phyloP scores from a whole-genome alignment of 208 protist genomes.

The Strigomonas culicis region DNA sequence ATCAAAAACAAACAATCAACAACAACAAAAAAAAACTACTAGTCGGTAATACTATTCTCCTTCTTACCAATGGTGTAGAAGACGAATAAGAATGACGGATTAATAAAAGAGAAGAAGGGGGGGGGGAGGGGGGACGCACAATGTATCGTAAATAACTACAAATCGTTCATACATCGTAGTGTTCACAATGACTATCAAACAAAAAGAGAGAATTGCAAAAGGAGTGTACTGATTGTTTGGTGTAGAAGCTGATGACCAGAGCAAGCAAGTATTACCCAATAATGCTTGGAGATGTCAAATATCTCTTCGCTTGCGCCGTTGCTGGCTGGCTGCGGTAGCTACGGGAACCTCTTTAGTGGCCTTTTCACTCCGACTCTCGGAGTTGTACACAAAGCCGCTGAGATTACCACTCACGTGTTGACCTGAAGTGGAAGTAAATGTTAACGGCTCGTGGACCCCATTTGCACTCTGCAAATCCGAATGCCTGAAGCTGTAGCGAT shows the following conservation, averaged over 20 bases:
- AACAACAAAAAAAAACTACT: conserved; percentile 13
- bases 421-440: conserved; percentile 51
- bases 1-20: not conserved
- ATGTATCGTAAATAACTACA: too few relatives aligned
- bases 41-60: too few relatives aligned
- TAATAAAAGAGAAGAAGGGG: too few relatives aligned
- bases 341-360: not conserved
- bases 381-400: conserved; percentile 55
- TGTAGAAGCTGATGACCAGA: too few relatives aligned
- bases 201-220: too few relatives aligned
- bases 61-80: too few relatives aligned
- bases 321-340: not conserved
- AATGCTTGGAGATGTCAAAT: conserved; percentile 19
- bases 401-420: conserved; percentile 72
- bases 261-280: too few relatives aligned
- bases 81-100: too few relatives aligned
- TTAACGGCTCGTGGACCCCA: conserved; percentile 12
- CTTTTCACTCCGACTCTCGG: conserved; percentile 12
- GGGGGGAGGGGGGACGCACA: too few relatives aligned
- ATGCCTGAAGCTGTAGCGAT: conserved; percentile 22
- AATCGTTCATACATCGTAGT: too few relatives aligned
- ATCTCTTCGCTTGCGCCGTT: conserved; percentile 5
- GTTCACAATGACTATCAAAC: too few relatives aligned
- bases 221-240: too few relatives aligned
- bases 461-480: conserved; percentile 16